Evolutionary conservation across 371 early-diverging fungal genomes (phyloP), one percentile per base, ranked within the genome.

Genomic region (Mortierella sp.): DNA sequence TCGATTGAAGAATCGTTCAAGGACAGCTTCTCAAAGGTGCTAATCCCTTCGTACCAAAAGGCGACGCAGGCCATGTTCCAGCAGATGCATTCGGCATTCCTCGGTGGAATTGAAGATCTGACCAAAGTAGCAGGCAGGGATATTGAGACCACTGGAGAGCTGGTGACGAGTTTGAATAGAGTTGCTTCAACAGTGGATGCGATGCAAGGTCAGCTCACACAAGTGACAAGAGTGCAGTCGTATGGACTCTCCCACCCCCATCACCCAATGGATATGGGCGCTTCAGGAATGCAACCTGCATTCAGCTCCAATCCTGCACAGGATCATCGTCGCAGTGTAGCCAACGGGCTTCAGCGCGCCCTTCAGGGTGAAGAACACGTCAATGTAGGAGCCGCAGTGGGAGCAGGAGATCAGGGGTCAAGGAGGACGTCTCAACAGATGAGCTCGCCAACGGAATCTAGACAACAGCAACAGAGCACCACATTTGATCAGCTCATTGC

Each of bases 31-130:
- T 66, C 73, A 29, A 69, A 70, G 55, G 65, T 82, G 19, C 51
- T 83, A 43, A 81, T 83, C 23, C 84, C 84, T 15, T 73, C 82
- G 2, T 82, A 80, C 53, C 81, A 83, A 58, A 82, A 80, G 48
- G 82, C 84, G 12, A 83, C 84, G 14, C 80, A 74, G 18, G 80
- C 74, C 45, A 83, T 83, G 84, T 83, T 83, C 68, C 73, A 76
- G 28, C 84, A 83, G 64, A 82, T 83, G 25, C 70, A 75, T 21
- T 21, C 62, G 0, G 80, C 82, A 15, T 80, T 83, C 62, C 76
- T 80, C 45, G 65, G 70, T 51, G 84, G 84, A 16, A 66, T 83
- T n/a, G 80, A 69, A 30, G 74, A 79, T n/a, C 28, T 79, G 51
- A 30, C 73, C 4, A 26, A 65, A 1, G 66, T 70, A 11, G 70